phyloP scores from a whole-genome alignment of 768 basidiomycete species.

The Phaffia tasmanica region DNA sequence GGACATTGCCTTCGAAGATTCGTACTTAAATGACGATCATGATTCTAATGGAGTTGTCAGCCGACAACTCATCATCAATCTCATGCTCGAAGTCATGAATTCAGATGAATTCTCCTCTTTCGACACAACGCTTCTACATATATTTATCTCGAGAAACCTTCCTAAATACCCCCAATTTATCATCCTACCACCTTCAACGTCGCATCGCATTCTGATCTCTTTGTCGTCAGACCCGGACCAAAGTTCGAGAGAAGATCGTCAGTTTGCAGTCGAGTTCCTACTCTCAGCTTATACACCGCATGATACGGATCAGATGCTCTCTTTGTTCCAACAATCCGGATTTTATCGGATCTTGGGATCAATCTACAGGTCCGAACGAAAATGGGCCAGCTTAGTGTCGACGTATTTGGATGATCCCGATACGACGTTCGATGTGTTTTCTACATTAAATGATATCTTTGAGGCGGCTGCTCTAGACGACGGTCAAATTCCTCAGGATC shows the following conservation, averaged over 20 bases:
- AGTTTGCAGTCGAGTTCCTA: slow-evolving; percentile 86
- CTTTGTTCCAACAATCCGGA: slow-evolving; percentile 64
- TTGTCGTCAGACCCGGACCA: slow-evolving; percentile 65
- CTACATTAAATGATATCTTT: slow-evolving; percentile 55
- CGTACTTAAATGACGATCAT: slow-evolving; percentile 68
- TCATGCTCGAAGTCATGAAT: slow-evolving; percentile 61
- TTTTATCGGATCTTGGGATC: slow-evolving; percentile 83
- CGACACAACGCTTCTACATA: slow-evolving; percentile 75
- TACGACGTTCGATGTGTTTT: slow-evolving; percentile 48
- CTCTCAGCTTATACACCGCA: slow-evolving; percentile 82
- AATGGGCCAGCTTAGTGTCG: slow-evolving; percentile 62
- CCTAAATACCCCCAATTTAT: slow-evolving; percentile 92
- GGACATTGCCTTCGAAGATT: slow-evolving; percentile 89
- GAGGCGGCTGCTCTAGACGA: slow-evolving; percentile 39
- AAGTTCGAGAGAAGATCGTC: slow-evolving; percentile 80
- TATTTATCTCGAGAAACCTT: slow-evolving; percentile 91
- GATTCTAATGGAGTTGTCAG: slow-evolving; percentile 45
- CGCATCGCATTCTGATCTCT: slow-evolving; percentile 64
- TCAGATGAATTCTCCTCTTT: slow-evolving; percentile 44
- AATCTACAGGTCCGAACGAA: slow-evolving; percentile 61
- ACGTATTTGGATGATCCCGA: slow-evolving; percentile 67
- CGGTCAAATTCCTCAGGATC: slow-evolving; percentile 37
- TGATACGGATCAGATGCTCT: slow-evolving; percentile 52
- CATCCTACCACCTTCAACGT: slow-evolving; percentile 51
- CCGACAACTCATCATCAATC: slow-evolving; percentile 70